Evolutionary conservation across 768 basidiomycete genomes (phyloP).

Genomic region (Mycena albidolilacea): DNA sequence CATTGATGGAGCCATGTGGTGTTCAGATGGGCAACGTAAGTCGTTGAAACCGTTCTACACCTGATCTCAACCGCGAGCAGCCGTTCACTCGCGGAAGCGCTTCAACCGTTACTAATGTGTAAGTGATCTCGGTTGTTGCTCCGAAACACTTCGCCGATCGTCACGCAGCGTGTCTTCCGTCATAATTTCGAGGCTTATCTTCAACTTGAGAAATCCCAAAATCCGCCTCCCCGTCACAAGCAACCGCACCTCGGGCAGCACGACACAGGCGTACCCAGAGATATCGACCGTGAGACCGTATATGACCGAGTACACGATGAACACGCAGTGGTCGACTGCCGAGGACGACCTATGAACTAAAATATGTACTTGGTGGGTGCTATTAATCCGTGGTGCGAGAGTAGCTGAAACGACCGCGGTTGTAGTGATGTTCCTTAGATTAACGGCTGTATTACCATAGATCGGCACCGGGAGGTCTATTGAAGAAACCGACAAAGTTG

Average conservation of each 20-base stretch:
- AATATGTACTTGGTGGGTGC: neutral
- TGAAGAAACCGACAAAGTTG: too few relatives aligned
- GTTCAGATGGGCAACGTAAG: slow-evolving; percentile 52
- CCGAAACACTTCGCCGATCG: neutral
- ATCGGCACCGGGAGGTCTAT: neutral
- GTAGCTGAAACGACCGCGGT: neutral
- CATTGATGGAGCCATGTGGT: neutral
- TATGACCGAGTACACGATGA: slow-evolving; percentile 8
- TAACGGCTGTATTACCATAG: neutral
- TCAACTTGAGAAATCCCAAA: slow-evolving; percentile 57
- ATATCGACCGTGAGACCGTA: slow-evolving; percentile 29
- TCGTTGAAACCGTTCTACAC: neutral
- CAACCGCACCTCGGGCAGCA: neutral
- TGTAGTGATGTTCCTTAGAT: neutral
- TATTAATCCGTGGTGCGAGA: neutral
- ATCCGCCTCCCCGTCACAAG: neutral
- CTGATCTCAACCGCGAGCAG: slow-evolving; percentile 37
- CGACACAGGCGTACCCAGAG: neutral
- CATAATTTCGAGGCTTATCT: slow-evolving; percentile 57
- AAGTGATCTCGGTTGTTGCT: slow-evolving; percentile 21
- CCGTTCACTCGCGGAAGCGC: slow-evolving; percentile 49
- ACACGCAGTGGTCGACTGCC: slow-evolving; percentile 1
- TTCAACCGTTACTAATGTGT: slow-evolving; percentile 56
- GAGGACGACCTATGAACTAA: neutral
- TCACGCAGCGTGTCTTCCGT: slow-evolving; percentile 53